phyloP scores from a whole-genome alignment of 768 basidiomycete genomes.

The Paxillus involutus region DNA sequence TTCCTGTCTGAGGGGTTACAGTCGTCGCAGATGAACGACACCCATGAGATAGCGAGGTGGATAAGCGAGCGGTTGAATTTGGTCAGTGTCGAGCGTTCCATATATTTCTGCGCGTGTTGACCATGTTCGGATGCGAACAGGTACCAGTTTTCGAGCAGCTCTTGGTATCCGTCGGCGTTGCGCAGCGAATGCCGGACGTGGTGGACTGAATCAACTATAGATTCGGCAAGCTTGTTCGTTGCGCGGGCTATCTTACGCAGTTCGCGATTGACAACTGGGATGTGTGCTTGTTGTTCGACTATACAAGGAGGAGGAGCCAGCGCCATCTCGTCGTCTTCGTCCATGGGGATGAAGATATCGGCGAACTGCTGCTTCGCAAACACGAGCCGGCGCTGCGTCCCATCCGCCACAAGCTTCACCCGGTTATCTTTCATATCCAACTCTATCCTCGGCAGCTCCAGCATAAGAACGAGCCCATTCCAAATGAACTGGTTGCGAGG shows the following conservation, averaged over 20 bases:
- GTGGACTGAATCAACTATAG: conserved; percentile 89
- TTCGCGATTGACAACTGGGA: conserved; percentile 87
- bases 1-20: conserved; percentile 94
- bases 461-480: conserved; percentile 84
- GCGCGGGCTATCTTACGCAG: conserved; percentile 88
- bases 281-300: conserved; percentile 84
- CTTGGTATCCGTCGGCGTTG: conserved; percentile 67
- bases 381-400: conserved; percentile 72
- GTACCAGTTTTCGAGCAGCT: conserved; percentile 92
- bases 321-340: conserved; percentile 61
- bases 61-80: conserved; percentile 85
- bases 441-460: conserved; percentile 75
- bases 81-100: conserved; percentile 69
- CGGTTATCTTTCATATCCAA: conserved; percentile 82
- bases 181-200: conserved; percentile 72
- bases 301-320: conserved; percentile 49
- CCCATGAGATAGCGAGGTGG: conserved; percentile 94
- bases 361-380: conserved; percentile 77
- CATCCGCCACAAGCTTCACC: conserved; percentile 91
- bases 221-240: conserved; percentile 87
- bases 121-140: conserved; percentile 96
- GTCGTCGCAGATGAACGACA: conserved; percentile 97
- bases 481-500: conserved; percentile 87
- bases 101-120: conserved; percentile 82
- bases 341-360: conserved; percentile 58